Evolutionary conservation across 371 early-diverging fungal species (phyloP), one percentile per base, ranked within the genome.

Genomic region (Mortierella sp.): DNA sequence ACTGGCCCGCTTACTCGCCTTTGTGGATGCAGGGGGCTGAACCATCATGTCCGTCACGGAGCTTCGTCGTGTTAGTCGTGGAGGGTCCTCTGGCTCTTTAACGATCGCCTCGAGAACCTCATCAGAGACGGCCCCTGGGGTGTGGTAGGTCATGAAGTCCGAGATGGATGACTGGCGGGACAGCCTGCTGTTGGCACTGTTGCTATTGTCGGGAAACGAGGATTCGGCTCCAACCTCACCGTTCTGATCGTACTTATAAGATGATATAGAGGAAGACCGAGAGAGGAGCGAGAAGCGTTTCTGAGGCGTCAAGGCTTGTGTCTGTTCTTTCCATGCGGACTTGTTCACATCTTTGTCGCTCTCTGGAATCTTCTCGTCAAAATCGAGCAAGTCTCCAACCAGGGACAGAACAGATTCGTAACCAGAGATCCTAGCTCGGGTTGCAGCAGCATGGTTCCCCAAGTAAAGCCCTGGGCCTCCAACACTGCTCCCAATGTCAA

Each of bases 1-100:
- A 23, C 25, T 70, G 60, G 47, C 1, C 1, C 64, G 51, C 25
- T 30, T 66, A 18, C 56, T 47, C 23, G 23, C 45, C 16, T 26
- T 52, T 44, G 43, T 7, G 62, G 66, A 3, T 7, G 64, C n/a
- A 14, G 62, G 67, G 7, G 56, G 23, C 43, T 66, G 50, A 25
- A 77, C 79, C 68, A 77, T 77, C 72, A 68, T 72, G 0, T 77
- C 69, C 1, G 79, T 72, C 26, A 77, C 79, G 0, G 79, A 77
- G 50, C 23, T 77, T 59, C 58, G 68, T 16, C 72, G 56, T 9
- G 69, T 58, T 47, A 77, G 60, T 3, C 79, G 68, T 5, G 72
- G 66, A 0, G 58, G 43, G 7, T 77, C 79, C 43, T 43, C 66
- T 6, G 76, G 76, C 6, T 67, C 68, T 30, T 70, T 46, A 28